Percentiles rank a stretch among this genome's conserved stretches.
Evolutionary conservation across 2,329 filamentous ascomycete genomes (phyloP).

Genomic region (Sporothrix humicola): DNA sequence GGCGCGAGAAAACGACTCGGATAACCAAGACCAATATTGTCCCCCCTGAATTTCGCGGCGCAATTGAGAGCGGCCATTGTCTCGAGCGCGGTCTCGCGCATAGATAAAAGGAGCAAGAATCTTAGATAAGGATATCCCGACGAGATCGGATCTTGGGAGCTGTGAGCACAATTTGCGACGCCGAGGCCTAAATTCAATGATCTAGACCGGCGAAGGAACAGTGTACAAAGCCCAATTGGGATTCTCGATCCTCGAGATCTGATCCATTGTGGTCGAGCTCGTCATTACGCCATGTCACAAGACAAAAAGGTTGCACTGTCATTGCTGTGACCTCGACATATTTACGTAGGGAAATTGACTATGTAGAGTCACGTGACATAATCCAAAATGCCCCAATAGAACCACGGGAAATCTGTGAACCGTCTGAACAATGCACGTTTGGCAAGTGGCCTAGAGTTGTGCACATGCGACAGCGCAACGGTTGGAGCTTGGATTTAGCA

Average conservation of each 20-base stretch:
- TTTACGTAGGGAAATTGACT: not conserved
- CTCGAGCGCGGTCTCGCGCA: constrained; percentile 15
- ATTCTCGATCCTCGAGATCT: not conserved
- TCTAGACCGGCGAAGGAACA: not conserved
- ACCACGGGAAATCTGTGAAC: not conserved
- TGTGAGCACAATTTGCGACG: not conserved
- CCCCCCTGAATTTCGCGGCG: constrained; percentile 11
- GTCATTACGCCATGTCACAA: not conserved
- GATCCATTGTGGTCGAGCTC: not conserved
- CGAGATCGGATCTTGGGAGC: not conserved
- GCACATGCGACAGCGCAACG: not conserved
- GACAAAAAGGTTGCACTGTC: not conserved
- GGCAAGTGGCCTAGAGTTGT: not conserved
- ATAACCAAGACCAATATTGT: not conserved
- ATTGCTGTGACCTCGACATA: not conserved
- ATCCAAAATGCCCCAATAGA: not conserved
- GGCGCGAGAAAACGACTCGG: constrained; percentile 10
- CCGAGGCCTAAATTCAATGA: not conserved
- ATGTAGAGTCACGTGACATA: not conserved
- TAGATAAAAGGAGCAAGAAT: constrained; percentile 1
- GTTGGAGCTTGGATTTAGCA: constrained; percentile 7
- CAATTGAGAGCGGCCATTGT: not conserved
- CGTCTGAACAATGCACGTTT: not conserved
- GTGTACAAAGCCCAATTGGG: not conserved
- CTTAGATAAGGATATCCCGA: not conserved